phyloP scores from a whole-genome alignment of 163 green algal genomes.

The Chlamydomonas reinhardtii region DNA sequence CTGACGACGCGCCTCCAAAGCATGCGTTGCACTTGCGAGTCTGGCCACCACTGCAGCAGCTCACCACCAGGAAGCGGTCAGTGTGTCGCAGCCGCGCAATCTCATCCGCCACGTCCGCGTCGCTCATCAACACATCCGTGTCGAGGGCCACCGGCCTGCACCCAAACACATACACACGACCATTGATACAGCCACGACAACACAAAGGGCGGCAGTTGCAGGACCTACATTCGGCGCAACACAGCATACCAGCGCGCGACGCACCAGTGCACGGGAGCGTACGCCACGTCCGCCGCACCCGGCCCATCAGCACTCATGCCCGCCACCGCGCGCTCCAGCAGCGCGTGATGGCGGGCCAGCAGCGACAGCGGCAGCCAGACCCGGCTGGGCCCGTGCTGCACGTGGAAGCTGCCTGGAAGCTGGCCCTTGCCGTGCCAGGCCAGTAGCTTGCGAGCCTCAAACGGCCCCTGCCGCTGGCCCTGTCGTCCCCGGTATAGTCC shows the following conservation, averaged over 20 bases:
- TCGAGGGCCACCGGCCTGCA: neutral
- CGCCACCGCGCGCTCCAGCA: neutral
- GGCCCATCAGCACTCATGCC: no score
- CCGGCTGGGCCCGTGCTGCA: constrained; percentile 31
- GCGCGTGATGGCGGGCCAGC: neutral
- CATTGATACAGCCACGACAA: neutral
- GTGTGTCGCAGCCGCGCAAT: constrained; percentile 15
- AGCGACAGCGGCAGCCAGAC: constrained; percentile 36
- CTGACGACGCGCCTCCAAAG: no score
- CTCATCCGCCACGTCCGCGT: constrained; percentile 2
- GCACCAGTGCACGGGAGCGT: constrained; percentile 17
- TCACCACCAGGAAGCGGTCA: constrained; percentile 16
- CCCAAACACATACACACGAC: no score
- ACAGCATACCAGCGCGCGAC: neutral
- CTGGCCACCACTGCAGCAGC: no score
- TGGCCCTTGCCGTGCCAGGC: constrained; percentile 25
- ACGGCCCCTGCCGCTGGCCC: constrained; percentile 25
- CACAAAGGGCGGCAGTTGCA: neutral
- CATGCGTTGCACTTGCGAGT: no score
- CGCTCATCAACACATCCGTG: constrained; percentile 4
- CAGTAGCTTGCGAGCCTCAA: constrained; percentile 11
- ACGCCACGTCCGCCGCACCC: neutral
- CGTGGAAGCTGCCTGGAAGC: constrained; percentile 1
- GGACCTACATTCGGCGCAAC: neutral
- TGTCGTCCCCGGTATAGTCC: neutral